phyloP scores from a whole-genome alignment of 345 rosid species.

The Excoecaria cochinchinensis region DNA sequence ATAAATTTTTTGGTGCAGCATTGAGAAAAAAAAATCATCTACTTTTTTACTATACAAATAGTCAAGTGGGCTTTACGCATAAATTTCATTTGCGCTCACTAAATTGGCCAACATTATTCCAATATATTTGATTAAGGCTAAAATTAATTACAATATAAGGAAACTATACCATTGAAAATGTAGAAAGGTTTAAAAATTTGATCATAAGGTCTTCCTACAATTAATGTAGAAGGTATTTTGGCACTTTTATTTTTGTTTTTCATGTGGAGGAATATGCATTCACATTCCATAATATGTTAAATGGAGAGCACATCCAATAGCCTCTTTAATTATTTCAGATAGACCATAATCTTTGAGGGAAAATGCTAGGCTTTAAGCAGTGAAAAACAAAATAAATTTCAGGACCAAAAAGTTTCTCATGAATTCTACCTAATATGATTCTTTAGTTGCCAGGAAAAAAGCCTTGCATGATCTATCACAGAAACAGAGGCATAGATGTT shows the following conservation, averaged over 20 bases:
- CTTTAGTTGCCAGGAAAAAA: not conserved
- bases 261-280: not conserved
- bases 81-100: not conserved
- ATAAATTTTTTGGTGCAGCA: too few species aligned
- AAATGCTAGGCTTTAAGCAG: too few species aligned
- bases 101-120: not conserved
- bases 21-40: not conserved
- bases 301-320: not conserved
- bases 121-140: not conserved
- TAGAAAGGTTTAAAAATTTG: not conserved
- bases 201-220: not conserved
- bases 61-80: not conserved
- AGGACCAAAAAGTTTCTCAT: not conserved
- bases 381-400: not conserved
- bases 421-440: not conserved
- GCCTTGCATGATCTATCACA: not conserved
- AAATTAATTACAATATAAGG: not conserved
- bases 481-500: not conserved
- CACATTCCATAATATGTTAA: not conserved
- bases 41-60: too few species aligned
- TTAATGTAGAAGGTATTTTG: not conserved
- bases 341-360: not conserved
- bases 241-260: slow-evolving; percentile 3
- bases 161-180: not conserved
- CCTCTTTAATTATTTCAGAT: not conserved